Base-by-base conservation (phyloP, 208 protist species). In the Vickermania ingenoplastis region DNA sequence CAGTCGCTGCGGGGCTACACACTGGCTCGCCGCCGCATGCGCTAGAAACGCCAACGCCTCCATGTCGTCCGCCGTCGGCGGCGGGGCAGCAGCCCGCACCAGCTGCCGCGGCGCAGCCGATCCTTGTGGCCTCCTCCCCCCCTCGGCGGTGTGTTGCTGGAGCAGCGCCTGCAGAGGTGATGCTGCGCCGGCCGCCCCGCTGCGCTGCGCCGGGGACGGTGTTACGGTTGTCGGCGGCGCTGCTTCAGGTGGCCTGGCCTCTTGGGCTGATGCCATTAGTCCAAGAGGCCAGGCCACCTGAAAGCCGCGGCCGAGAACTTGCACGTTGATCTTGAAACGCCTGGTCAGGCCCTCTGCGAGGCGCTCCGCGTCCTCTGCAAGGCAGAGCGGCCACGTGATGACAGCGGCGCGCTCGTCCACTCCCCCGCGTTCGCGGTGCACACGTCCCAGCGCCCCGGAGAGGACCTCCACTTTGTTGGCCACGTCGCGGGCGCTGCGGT, bases 361-460 rank as follows among this genome's bases (percentile, higher is more conserved):
- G 17, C 60, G 30, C 25, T 61, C n/a, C 1, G 75, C 75, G 56
- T 92, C 84, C 11, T 36, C 23, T 7, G 82, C 81, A 17, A 71
- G 54, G 36, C 82, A 90, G 5, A 92, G 61, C 28, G 86, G 86
- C 79, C 80, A 88, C 59, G 86, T 73, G 26, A 92, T 68, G 21
- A 92, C 71, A 3, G 80, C 86, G 0, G 81, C 79, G 4, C 79
- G 72, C 68, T 92, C 86, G 57, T 78, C 83, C 7, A 90, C 52
- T 28, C 82, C 82, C 7, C 36, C 36, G 36, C 17, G 17, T 24
- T 83, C 72, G 27, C 77, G 85, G 1, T 64, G 57, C 63, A 77
- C 76, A 26, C 86, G 76, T 3, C 73, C 68, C 69, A 92, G 60
- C 2, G 63, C 87, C 2, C 83, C 81, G 24, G 80, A 68, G 11